A percentile compares a stretch with the other conserved stretches of the same genome.
Evolutionary conservation across 2,329 filamentous ascomycete species (phyloP).

Genomic region (Aspergillus cejpii): DNA sequence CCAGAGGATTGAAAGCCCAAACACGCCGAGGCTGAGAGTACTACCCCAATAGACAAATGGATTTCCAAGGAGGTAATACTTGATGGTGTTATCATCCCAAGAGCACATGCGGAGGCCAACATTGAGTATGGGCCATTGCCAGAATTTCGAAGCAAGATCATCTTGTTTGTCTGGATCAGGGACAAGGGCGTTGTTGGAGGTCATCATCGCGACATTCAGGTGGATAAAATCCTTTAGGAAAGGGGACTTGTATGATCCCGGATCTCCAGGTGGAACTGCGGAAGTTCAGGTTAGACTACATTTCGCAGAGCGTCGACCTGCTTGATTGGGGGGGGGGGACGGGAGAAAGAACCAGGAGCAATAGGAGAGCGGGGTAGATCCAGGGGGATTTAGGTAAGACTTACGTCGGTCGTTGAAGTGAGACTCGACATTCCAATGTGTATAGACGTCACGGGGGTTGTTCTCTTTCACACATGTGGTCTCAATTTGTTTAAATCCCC

Average conservation of each 20-base stretch:
- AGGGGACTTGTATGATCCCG: slow-evolving; percentile 88
- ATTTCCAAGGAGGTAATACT: slow-evolving; percentile 98
- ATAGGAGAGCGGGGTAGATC: too few species aligned
- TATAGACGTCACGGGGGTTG: slow-evolving; percentile 86
- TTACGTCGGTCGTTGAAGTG: slow-evolving; percentile 89
- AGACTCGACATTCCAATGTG: slow-evolving; percentile 97
- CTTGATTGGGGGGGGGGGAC: neutral
- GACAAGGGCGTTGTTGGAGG: slow-evolving; percentile 95
- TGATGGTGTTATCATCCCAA: slow-evolving; percentile 91
- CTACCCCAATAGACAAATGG: slow-evolving; percentile 94
- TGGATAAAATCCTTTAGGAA: slow-evolving; percentile 98
- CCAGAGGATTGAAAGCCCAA: slow-evolving; percentile 68
- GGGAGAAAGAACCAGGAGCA: neutral
- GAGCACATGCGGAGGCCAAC: slow-evolving; percentile 97
- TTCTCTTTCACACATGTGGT: slow-evolving; percentile 91
- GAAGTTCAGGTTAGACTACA: slow-evolving; percentile 11
- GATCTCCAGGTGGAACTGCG: slow-evolving; percentile 76
- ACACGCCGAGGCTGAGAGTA: slow-evolving; percentile 67
- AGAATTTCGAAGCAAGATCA: slow-evolving; percentile 90
- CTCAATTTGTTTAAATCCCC: slow-evolving; percentile 99
- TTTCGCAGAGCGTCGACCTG: neutral
- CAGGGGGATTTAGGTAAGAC: slow-evolving; percentile 39
- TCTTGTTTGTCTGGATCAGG: slow-evolving; percentile 99
- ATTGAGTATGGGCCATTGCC: slow-evolving; percentile 96
- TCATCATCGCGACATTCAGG: slow-evolving; percentile 99